Percentiles rank a stretch among this genome's conserved stretches.
Evolutionary conservation across 2,329 filamentous ascomycete species (phyloP).

Genomic region (Trichoderma brevicompactum): DNA sequence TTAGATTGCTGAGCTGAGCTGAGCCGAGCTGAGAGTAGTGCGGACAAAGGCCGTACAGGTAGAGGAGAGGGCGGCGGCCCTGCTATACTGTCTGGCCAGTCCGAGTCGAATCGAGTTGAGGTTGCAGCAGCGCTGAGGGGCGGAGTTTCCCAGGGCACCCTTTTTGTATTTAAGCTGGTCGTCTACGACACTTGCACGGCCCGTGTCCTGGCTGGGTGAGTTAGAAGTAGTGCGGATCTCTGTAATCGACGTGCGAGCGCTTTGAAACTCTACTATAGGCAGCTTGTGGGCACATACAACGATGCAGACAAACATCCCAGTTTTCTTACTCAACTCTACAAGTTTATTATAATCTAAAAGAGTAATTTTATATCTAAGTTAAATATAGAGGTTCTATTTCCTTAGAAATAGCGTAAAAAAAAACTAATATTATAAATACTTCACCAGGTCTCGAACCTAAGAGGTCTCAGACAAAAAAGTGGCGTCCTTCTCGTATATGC

Average conservation of each 20-base stretch:
- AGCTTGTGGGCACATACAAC: not conserved
- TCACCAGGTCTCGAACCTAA: conserved; percentile 3
- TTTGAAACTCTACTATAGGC: conserved; percentile 1
- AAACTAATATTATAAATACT: not conserved
- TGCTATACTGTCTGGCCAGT: conserved; percentile 1
- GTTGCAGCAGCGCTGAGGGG: conserved; percentile 1
- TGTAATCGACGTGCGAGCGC: not conserved
- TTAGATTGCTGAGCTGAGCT: conserved; percentile 1
- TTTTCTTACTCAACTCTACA: conserved; percentile 1
- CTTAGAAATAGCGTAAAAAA: conserved; percentile 2
- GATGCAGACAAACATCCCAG: not conserved
- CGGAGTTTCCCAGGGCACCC: conserved; percentile 4
- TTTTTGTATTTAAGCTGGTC: not conserved
- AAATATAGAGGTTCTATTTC: conserved; percentile 9
- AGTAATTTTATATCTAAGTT: not conserved
- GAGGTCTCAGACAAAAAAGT: not conserved
- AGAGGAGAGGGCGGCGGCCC: not conserved
- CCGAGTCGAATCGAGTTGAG: conserved; percentile 1
- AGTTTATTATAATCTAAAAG: conserved; percentile 5
- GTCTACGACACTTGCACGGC: not conserved
- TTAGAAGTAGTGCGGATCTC: not conserved
- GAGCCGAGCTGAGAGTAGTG: not conserved
- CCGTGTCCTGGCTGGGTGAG: not conserved
- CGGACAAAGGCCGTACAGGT: not conserved
- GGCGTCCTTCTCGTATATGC: not conserved